Percentiles rank a stretch among this genome's conserved stretches.
phyloP scores from a whole-genome alignment of 805 yeast species.

The Starmera amethionina region DNA sequence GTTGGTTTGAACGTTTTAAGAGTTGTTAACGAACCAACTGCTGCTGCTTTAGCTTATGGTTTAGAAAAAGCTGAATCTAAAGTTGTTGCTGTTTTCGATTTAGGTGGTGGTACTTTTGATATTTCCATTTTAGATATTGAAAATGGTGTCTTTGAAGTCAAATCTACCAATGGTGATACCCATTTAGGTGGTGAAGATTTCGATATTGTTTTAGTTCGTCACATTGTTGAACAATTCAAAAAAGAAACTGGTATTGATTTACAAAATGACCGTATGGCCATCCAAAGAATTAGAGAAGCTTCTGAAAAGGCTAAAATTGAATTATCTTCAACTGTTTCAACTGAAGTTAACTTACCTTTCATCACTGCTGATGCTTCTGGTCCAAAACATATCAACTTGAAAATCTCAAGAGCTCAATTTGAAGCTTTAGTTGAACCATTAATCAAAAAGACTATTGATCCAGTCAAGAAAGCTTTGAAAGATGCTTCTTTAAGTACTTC shows the following conservation, averaged over 20 bases:
- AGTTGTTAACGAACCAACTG: conserved; percentile 78
- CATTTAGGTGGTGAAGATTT: conserved; percentile 85
- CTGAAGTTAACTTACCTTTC: conserved; percentile 66
- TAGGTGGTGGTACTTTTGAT: conserved; percentile 84
- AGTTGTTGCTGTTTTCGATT: conserved; percentile 47
- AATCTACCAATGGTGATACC: conserved; percentile 78
- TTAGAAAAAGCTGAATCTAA: conserved; percentile 39
- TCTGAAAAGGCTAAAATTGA: conserved; percentile 75
- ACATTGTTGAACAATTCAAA: conserved; percentile 50
- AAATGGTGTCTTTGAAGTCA: conserved; percentile 72
- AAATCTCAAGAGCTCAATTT: conserved; percentile 56
- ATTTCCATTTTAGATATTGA: conserved; percentile 71
- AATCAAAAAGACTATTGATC: conserved; percentile 60
- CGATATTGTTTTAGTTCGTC: conserved; percentile 51
- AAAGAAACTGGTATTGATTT: conserved; percentile 29
- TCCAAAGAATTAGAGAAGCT: conserved; percentile 72
- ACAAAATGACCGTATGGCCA: conserved; percentile 31
- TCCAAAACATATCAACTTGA: conserved; percentile 53
- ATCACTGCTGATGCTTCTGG: conserved; percentile 35
- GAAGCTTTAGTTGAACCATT: conserved; percentile 59
- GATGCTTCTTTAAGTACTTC: conserved; percentile 61
- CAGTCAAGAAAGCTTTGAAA: conserved; percentile 66
- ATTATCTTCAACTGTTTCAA: conserved; percentile 51
- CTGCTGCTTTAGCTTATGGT: conserved; percentile 80
- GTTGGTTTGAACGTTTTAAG: conserved; percentile 71